Percentiles rank a stretch among this genome's conserved stretches.
Conservation (phyloP, 306 rosid genomes). For the Trifolium subterraneum region DNA sequence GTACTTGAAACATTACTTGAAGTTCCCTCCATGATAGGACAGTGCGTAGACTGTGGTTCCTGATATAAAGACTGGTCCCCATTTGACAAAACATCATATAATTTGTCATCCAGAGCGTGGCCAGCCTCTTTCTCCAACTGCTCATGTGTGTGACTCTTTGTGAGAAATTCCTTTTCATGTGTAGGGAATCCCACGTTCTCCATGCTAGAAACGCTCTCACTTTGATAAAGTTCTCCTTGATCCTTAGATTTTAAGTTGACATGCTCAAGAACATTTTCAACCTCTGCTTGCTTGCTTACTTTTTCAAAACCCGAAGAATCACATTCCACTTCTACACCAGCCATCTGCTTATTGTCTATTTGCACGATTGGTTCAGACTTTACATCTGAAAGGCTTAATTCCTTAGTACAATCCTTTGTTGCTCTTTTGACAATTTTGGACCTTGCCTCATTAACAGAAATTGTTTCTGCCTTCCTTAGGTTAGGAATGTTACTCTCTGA, state of each 20-base stretch:
- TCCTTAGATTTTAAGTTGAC: constrained; percentile 29
- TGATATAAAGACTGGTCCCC: constrained; percentile 41
- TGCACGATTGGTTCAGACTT: constrained; percentile 44
- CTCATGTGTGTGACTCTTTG: constrained; percentile 33
- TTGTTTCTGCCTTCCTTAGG: constrained; percentile 44
- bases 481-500: constrained; percentile 46
- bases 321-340: constrained; percentile 34
- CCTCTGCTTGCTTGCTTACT: constrained; percentile 32
- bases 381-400: constrained; percentile 36
- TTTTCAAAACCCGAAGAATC: constrained; percentile 36
- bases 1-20: constrained; percentile 38
- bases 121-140: constrained; percentile 45
- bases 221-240: constrained; percentile 42
- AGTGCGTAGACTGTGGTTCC: constrained; percentile 38
- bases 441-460: constrained; percentile 44
- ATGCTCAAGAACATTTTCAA: constrained; percentile 34
- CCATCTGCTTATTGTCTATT: constrained; percentile 36
- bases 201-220: constrained; percentile 36
- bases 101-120: constrained; percentile 37
- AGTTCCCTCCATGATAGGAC: constrained; percentile 18
- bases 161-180: constrained; percentile 34
- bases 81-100: constrained; percentile 32
- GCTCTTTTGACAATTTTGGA: constrained; percentile 39
- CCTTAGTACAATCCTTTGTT: constrained; percentile 33
- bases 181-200: constrained; percentile 45